phyloP scores from a whole-genome alignment of 345 rosid genomes.

The Euclidium syriacum region DNA sequence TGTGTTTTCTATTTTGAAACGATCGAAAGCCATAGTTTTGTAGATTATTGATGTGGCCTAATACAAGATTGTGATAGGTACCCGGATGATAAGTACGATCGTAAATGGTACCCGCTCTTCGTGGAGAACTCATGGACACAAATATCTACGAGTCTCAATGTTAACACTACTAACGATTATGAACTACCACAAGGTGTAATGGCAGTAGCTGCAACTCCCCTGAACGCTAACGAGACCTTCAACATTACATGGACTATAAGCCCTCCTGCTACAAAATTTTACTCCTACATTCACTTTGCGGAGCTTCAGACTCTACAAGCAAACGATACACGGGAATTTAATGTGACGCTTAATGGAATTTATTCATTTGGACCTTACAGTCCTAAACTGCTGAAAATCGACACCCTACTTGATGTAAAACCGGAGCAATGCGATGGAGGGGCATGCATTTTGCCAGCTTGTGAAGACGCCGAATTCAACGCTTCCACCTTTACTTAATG shows the following conservation, averaged over 20 bases:
- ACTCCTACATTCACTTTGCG: constrained; percentile 40
- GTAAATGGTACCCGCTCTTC: constrained; percentile 19
- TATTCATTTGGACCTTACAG: constrained; percentile 30
- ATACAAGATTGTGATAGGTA: constrained; percentile 17
- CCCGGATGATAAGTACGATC: constrained; percentile 19
- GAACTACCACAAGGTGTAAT: constrained; percentile 12
- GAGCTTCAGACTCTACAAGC: constrained; percentile 37
- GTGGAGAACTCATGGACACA: constrained; percentile 14
- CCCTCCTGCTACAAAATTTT: constrained; percentile 10
- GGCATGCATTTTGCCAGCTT: constrained; percentile 24
- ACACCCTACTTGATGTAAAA: constrained; percentile 1
- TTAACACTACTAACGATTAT: not conserved
- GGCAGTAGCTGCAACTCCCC: constrained; percentile 4
- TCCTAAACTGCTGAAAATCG: constrained; percentile 25
- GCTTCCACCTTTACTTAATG: constrained; percentile 52
- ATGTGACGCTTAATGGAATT: constrained; percentile 34
- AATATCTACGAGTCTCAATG: constrained; percentile 1
- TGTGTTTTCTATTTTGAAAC: no score
- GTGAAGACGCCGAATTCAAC: constrained; percentile 26
- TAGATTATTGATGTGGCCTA: not conserved
- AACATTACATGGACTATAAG: constrained; percentile 11
- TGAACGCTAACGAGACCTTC: not conserved
- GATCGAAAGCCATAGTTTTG: no score
- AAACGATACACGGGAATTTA: constrained; percentile 41
- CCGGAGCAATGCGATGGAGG: constrained; percentile 27